These are phyloP conservation scores for Carallia pectinifolia DNA, from an alignment of 345 rosid genomes.

Conservation along the genomic window DNA sequence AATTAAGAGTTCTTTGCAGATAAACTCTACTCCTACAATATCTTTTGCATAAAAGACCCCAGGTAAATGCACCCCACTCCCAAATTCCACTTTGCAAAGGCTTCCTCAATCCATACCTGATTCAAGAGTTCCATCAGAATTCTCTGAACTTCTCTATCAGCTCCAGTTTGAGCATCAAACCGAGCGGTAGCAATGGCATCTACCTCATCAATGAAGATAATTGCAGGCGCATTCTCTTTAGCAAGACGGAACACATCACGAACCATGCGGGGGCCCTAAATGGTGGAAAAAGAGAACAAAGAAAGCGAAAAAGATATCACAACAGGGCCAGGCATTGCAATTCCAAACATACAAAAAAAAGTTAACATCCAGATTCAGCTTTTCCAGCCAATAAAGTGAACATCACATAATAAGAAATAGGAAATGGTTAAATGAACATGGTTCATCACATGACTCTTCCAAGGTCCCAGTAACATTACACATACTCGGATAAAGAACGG, in stretches of 20 bases:
- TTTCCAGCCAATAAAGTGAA: no score
- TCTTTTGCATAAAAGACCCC: neutral
- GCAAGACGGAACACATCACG: slow-evolving; percentile 99
- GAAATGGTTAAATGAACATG: no score
- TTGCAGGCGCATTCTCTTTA: slow-evolving; percentile 98
- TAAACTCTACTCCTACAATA: neutral
- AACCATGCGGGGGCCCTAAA: slow-evolving; percentile 98
- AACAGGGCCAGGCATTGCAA: neutral
- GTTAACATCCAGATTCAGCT: neutral
- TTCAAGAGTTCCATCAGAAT: slow-evolving; percentile 95
- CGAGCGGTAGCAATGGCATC: slow-evolving; percentile 99
- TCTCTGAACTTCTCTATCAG: slow-evolving; percentile 98
- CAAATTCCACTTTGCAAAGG: neutral
- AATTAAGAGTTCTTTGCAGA: no score
- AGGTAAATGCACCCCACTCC: neutral
- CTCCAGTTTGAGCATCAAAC: slow-evolving; percentile 99
- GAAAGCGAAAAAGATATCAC: neutral
- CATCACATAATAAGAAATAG: no score
- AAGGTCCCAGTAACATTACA: no score
- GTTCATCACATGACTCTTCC: no score
- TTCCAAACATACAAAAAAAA: neutral
- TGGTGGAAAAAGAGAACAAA: slow-evolving; percentile 12
- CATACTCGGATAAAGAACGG: no score
- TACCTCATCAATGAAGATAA: slow-evolving; percentile 94
- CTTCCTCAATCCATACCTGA: slow-evolving; percentile 47